Evolutionary conservation across 176 grass and related monocot genomes (phyloP).

Genomic region (Oryza officinalis): DNA sequence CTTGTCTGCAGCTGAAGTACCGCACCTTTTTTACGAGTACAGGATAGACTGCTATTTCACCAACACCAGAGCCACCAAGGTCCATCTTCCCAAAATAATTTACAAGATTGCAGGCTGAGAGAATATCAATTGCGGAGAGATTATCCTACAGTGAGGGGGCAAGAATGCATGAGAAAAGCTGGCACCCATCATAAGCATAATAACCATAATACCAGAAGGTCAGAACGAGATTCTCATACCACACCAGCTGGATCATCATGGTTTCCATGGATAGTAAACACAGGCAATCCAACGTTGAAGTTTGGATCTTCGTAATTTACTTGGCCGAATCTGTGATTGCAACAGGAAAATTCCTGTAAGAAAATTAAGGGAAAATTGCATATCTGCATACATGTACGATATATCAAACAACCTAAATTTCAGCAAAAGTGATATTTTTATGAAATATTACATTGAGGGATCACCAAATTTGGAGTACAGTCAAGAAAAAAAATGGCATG

Average conservation of each 20-base stretch:
- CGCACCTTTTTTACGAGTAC: constrained; percentile 85
- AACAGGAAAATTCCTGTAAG: neutral
- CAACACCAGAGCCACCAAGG: constrained; percentile 84
- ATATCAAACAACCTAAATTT: neutral
- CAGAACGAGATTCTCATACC: constrained; percentile 49
- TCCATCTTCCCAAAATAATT: constrained; percentile 99
- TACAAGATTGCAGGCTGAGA: constrained; percentile 94
- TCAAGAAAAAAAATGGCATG: constrained; percentile 12
- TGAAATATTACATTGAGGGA: neutral
- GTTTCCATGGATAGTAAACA: constrained; percentile 97
- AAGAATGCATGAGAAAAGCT: constrained; percentile 11
- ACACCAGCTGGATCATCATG: constrained; percentile 87
- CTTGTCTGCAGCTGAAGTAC: neutral
- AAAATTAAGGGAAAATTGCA: neutral
- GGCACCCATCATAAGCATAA: constrained; percentile 3
- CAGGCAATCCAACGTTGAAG: constrained; percentile 83
- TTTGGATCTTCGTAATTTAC: constrained; percentile 93
- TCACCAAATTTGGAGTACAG: neutral
- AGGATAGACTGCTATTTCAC: constrained; percentile 79
- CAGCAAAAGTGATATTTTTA: neutral
- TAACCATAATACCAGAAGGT: neutral
- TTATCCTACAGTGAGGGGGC: constrained; percentile 69
- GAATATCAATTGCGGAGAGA: constrained; percentile 91
- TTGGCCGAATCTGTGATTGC: constrained; percentile 62
- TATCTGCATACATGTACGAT: neutral